Evolutionary conservation across 192 early-diverging fungal species (phyloP).

Genomic region (Rhizophagus clarus): DNA sequence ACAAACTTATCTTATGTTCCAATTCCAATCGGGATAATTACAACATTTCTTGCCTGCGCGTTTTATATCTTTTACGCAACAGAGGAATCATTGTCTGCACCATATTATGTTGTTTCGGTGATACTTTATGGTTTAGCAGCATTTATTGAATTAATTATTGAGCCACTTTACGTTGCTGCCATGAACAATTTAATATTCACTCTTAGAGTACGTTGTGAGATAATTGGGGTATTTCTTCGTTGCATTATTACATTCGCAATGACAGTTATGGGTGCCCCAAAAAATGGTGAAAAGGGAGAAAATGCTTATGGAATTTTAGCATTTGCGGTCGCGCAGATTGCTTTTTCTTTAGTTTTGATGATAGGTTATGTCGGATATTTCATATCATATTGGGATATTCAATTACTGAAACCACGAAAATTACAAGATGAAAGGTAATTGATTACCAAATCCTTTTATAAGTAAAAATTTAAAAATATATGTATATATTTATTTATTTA

Average conservation of each 20-base stretch:
- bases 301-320: slow-evolving; percentile 67
- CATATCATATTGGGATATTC: slow-evolving; percentile 37
- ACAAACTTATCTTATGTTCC: slow-evolving; percentile 78
- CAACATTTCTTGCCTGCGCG: slow-evolving; percentile 53
- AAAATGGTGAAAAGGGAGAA: slow-evolving; percentile 21
- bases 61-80: slow-evolving; percentile 54
- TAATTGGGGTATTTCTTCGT: slow-evolving; percentile 71
- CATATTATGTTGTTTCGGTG: slow-evolving; percentile 59
- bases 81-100: slow-evolving; percentile 30
- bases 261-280: slow-evolving; percentile 54
- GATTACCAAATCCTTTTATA: neutral
- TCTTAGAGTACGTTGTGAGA: slow-evolving; percentile 81
- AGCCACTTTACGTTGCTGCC: slow-evolving; percentile 83
- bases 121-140: slow-evolving; percentile 73
- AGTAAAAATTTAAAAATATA: no score
- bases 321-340: slow-evolving; percentile 82
- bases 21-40: slow-evolving; percentile 60
- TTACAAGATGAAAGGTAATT: slow-evolving; percentile 41
- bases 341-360: slow-evolving; percentile 63
- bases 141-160: slow-evolving; percentile 77
- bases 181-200: slow-evolving; percentile 73
- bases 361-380: slow-evolving; percentile 60
- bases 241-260: slow-evolving; percentile 70
- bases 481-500: no score
- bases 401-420: slow-evolving; percentile 40